Evolutionary conservation across 1,284 basidiomycete genomes (phyloP).

Genomic region (Sanghuangporus weigelae): DNA sequence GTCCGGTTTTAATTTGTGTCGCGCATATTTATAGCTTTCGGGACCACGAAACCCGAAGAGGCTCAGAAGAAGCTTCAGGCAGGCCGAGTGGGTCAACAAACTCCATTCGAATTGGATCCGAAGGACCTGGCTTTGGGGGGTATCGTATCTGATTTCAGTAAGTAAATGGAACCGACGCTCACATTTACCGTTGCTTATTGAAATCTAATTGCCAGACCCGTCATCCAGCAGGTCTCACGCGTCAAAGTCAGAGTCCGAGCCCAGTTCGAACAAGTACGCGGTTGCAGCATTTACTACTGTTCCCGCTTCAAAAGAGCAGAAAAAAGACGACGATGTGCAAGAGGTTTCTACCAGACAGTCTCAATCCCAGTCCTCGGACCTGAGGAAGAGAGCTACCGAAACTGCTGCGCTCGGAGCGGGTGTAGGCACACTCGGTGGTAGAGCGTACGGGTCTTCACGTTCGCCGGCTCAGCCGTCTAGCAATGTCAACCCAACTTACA

Average conservation of each 20-base stretch:
- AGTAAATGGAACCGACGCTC: neutral
- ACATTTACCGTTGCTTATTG: neutral
- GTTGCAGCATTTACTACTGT: too few relatives aligned
- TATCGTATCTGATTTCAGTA: neutral
- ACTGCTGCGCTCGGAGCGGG: neutral
- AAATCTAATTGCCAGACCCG: too few relatives aligned
- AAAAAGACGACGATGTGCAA: neutral
- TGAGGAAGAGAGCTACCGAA: neutral
- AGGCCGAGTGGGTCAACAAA: neutral
- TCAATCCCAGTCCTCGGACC: neutral
- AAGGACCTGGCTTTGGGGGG: neutral
- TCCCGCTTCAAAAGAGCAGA: neutral
- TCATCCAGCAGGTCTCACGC: too few relatives aligned
- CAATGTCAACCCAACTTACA: too few relatives aligned
- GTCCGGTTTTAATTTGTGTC: too few relatives aligned
- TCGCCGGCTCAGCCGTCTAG: neutral
- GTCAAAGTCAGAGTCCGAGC: too few relatives aligned
- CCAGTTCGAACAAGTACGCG: too few relatives aligned
- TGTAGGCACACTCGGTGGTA: neutral
- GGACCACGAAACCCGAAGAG: neutral
- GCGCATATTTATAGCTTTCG: neutral
- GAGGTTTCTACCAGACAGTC: neutral
- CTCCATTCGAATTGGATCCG: too few relatives aligned
- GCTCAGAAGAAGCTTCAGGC: neutral
- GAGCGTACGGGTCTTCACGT: neutral